A percentile compares a stretch with the other conserved stretches of the same genome.
Conservation (phyloP, 345 rosid species). For the Eucalyptus viminalis region DNA sequence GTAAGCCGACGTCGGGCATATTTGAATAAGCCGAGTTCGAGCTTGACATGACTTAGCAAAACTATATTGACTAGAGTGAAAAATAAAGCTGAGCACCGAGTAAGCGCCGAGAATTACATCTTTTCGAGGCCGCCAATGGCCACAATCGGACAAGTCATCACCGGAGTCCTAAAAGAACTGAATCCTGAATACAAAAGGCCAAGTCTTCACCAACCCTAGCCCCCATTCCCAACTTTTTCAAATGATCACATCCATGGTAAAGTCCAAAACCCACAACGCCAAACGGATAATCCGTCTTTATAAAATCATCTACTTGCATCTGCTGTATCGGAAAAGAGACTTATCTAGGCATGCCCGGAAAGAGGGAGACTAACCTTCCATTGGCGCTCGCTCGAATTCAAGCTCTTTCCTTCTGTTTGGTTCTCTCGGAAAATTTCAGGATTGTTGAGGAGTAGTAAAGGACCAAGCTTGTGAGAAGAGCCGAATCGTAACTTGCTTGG, state of each 20-base stretch:
- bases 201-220: no score
- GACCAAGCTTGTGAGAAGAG: background rate
- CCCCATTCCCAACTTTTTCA: no score
- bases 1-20: background rate
- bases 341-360: background rate
- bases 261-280: no score
- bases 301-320: no score
- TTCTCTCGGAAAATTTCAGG: background rate
- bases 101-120: background rate
- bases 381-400: background rate
- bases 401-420: background rate
- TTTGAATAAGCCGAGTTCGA: background rate
- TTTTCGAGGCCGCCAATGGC: background rate
- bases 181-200: background rate
- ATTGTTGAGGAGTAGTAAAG: background rate
- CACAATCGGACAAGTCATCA: background rate
- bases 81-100: background rate
- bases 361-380: background rate
- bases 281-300: no score
- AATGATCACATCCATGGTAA: no score
- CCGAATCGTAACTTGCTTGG: background rate
- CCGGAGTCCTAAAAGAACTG: background rate
- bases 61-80: background rate
- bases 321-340: background rate
- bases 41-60: background rate